Percentiles rank a stretch among this genome's conserved stretches.
Evolutionary conservation across 345 rosid species (phyloP).

Genomic region (Brassica juncea): DNA sequence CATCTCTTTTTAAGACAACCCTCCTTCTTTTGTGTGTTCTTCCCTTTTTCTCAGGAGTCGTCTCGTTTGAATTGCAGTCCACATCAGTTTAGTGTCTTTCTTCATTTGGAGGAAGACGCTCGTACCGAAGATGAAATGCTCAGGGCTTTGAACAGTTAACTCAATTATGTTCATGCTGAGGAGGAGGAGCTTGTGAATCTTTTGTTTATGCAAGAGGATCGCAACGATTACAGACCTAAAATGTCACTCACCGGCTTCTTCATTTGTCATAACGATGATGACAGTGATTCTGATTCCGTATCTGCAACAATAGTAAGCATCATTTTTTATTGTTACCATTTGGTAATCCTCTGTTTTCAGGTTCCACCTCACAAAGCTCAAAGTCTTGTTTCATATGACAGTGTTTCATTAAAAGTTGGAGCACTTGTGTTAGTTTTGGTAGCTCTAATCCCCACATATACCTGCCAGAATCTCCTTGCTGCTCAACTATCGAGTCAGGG

Average conservation of each 20-base stretch:
- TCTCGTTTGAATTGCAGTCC: neutral
- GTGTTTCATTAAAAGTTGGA: neutral
- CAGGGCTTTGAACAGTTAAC: neutral
- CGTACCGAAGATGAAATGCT: neutral
- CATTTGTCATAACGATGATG: slow-evolving; percentile 11
- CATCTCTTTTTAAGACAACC: neutral
- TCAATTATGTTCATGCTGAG: neutral
- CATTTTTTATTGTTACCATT: too few relatives aligned
- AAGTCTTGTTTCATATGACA: neutral
- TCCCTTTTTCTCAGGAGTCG: neutral
- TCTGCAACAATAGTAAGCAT: slow-evolving; percentile 20
- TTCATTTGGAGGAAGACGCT: neutral
- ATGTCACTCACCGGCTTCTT: slow-evolving; percentile 9
- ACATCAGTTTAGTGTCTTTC: neutral
- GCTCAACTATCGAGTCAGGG: neutral
- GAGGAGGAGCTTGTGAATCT: neutral
- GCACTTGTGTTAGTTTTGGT: slow-evolving; percentile 25
- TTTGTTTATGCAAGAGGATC: neutral
- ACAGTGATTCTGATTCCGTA: slow-evolving; percentile 1
- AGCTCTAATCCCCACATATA: slow-evolving; percentile 7
- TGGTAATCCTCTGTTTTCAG: slow-evolving; percentile 9
- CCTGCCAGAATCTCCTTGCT: neutral
- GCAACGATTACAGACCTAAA: slow-evolving; percentile 15
- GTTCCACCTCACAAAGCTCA: neutral
- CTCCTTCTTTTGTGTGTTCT: neutral